phyloP scores from a whole-genome alignment of 805 yeast species.

The Candida ovalis region DNA sequence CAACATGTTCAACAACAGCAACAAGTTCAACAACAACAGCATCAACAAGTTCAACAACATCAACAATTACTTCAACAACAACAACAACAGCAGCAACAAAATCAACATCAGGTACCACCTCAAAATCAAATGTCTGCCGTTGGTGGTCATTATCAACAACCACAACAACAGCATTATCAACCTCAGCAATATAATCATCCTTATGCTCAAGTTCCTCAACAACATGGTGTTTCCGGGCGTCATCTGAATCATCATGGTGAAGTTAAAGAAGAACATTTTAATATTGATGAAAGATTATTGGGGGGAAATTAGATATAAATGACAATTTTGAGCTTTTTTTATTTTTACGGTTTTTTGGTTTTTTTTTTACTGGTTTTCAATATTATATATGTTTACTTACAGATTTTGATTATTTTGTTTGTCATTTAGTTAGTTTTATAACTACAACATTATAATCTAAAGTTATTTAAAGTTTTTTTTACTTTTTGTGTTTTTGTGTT shows the following conservation, averaged over 20 bases:
- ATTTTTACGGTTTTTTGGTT: neutral
- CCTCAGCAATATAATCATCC: conserved; percentile 6
- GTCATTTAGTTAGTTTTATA: neutral
- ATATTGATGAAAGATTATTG: conserved; percentile 27
- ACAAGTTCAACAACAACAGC: conserved; percentile 10
- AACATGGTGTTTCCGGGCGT: conserved; percentile 1
- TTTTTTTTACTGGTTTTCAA: no score
- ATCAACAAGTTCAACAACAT: conserved; percentile 4
- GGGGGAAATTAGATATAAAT: conserved; percentile 13
- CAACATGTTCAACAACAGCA: conserved; percentile 8
- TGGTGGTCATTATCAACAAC: conserved; percentile 4
- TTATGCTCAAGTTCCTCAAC: conserved; percentile 6
- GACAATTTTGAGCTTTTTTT: neutral
- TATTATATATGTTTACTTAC: neutral
- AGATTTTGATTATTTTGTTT: neutral
- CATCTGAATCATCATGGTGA: conserved; percentile 6
- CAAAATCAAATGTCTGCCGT: conserved; percentile 4
- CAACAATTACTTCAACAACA: conserved; percentile 5
- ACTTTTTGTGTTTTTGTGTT: neutral
- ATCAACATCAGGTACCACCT: conserved; percentile 7
- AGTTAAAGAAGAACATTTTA: conserved; percentile 24
- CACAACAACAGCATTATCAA: conserved; percentile 13
- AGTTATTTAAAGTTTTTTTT: neutral
- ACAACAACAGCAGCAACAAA: conserved; percentile 11
- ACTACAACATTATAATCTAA: no score